Evolutionary conservation across 257 asterid species (phyloP), one percentile per base, ranked within the genome.

Genomic region (Plantago major): DNA sequence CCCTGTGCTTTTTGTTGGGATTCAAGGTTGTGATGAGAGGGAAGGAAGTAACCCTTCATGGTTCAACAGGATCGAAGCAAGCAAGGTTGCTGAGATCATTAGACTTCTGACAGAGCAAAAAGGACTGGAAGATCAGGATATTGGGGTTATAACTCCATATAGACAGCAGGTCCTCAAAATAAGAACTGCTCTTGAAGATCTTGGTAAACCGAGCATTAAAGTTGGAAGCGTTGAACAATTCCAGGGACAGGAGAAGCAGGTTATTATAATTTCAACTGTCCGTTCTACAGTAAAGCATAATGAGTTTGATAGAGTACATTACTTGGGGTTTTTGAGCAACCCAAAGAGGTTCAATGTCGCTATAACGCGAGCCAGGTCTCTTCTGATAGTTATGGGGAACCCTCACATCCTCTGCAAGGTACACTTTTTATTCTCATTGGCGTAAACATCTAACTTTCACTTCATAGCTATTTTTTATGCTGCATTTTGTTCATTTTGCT

Each of bases 341-440:
- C 94, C 97, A 10, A 84, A 84, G 78, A 85, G 99, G 86, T 93
- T 89, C 64, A 93, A 93, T 50, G 97, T 89, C 19, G 95, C 99
- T 37, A 62, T 81, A 46, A 93, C 99, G 49, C 81, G 99, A 65
- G 96, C 97, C 52, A 87, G 66, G 67, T 87, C 92, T 13, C 76
- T 93, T 83, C 86, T 93, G 40, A 66, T 93, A 45, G 78, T 93
- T 56, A 81, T 89, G 14, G 99, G 99, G 67, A 93, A 93, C 74
- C 99, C 97, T n/a, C 99, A 93, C 72, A 93, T 93, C 74, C 82
- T 93, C 58, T 87, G 88, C 81, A 79, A 87, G 99, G 99, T 93
- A 82, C 37, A 5, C 51, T 28, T 45, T 16, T 47, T 62, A 46
- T 13, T 47, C 59, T 54, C 10, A n/a, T 13, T 52, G 10, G 11